Evolutionary conservation across 768 basidiomycete genomes (phyloP).

Genomic region (Auricularia heimuer): DNA sequence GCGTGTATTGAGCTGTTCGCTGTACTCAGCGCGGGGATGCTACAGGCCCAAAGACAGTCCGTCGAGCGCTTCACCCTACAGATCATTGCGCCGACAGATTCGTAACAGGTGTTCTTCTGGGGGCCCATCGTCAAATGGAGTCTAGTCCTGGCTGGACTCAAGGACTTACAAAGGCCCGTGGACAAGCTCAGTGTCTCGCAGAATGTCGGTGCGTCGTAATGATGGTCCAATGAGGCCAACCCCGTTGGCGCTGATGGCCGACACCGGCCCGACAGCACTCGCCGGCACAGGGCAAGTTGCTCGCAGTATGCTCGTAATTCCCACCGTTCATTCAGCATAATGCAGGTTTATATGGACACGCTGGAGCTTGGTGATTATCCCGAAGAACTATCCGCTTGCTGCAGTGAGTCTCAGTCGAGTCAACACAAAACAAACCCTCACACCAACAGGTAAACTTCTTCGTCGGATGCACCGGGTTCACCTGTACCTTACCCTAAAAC

Average conservation of each 20-base stretch:
- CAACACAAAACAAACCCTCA: background rate
- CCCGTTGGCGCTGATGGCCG: background rate
- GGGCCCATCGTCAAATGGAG: constrained; percentile 92
- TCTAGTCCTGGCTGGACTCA: constrained; percentile 70
- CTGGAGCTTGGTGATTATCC: constrained; percentile 90
- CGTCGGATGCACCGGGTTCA: constrained; percentile 60
- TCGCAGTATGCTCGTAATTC: background rate
- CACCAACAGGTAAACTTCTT: constrained; percentile 58
- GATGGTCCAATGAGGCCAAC: background rate
- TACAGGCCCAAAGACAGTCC: constrained; percentile 1
- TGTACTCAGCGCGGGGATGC: background rate
- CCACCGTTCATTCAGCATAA: background rate
- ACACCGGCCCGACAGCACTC: background rate
- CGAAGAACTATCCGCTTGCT: constrained; percentile 88
- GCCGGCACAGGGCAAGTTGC: background rate
- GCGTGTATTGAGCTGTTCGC: background rate
- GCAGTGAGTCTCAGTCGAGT: constrained; percentile 46
- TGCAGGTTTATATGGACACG: constrained; percentile 89
- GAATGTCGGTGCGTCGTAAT: constrained; percentile 63
- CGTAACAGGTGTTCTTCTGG: constrained; percentile 95
- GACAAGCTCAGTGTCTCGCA: constrained; percentile 91
- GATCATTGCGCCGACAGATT: constrained; percentile 3
- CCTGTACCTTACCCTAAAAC: too few species aligned
- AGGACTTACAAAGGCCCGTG: constrained; percentile 80
- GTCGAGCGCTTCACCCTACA: background rate